Percentiles rank a stretch among this genome's conserved stretches.
phyloP scores from a whole-genome alignment of 2,329 filamentous ascomycete species.

The Aschersonia sp. region DNA sequence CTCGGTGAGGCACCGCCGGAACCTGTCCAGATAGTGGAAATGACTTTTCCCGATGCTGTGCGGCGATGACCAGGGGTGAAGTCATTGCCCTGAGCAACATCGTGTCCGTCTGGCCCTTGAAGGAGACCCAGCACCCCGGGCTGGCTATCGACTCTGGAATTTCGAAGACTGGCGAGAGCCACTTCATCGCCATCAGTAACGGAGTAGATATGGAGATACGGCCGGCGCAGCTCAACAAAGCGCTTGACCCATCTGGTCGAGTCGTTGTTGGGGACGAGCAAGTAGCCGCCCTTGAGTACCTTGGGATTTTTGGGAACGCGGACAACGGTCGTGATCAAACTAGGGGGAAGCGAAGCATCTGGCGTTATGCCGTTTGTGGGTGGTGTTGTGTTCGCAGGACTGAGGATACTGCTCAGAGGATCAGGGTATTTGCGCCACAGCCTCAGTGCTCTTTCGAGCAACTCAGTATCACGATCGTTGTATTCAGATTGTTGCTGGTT shows the following conservation, averaged over 20 bases:
- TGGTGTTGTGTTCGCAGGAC: constrained; percentile 50
- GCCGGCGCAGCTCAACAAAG: constrained; percentile 81
- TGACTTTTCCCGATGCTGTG: constrained; percentile 34
- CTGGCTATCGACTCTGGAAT: constrained; percentile 82
- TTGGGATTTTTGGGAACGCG: constrained; percentile 67
- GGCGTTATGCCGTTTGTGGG: constrained; percentile 46
- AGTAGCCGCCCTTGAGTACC: constrained; percentile 74
- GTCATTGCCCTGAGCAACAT: constrained; percentile 16
- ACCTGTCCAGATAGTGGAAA: constrained; percentile 41
- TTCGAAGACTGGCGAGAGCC: constrained; percentile 74
- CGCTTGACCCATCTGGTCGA: constrained; percentile 79
- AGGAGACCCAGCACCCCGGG: constrained; percentile 76
- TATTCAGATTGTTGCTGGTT: constrained; percentile 19
- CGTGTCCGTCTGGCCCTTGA: constrained; percentile 29
- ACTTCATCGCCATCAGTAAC: constrained; percentile 81
- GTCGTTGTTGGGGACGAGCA: constrained; percentile 71
- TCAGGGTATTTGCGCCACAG: constrained; percentile 52
- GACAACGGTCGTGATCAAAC: constrained; percentile 62
- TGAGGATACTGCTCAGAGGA: constrained; percentile 39
- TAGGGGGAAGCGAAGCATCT: constrained; percentile 37
- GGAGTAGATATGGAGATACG: constrained; percentile 84
- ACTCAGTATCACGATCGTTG: constrained; percentile 26
- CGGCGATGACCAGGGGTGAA: constrained; percentile 33
- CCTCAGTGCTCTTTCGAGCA: constrained; percentile 42
- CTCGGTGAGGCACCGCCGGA: constrained; percentile 17